Evolutionary conservation across 2,329 filamentous ascomycete genomes (phyloP).

Genomic region (Venturia carpophila): DNA sequence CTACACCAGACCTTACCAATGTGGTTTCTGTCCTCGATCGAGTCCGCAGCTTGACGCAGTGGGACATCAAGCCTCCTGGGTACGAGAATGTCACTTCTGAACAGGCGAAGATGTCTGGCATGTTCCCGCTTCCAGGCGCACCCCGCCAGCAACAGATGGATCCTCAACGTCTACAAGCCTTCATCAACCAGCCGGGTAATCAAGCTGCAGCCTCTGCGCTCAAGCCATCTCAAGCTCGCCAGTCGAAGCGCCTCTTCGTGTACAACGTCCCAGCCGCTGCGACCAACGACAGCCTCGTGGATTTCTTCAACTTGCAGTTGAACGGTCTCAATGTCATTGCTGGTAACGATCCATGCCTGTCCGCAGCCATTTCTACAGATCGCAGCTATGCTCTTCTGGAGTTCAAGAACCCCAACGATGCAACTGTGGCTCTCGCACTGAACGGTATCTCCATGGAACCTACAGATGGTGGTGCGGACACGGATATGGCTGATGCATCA

Average conservation of each 20-base stretch:
- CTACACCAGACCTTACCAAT: conserved; percentile 89
- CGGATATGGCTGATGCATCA: conserved; percentile 44
- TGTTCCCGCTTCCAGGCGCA: conserved; percentile 96
- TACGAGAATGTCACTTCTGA: conserved; percentile 98
- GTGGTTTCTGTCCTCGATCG: conserved; percentile 74
- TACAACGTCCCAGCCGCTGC: conserved; percentile 68
- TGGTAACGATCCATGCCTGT: conserved; percentile 73
- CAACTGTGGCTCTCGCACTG: conserved; percentile 82
- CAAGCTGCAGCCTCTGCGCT: conserved; percentile 66
- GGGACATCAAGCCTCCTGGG: conserved; percentile 97
- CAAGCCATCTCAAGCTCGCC: conserved; percentile 86
- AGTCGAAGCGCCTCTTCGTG: conserved; percentile 84
- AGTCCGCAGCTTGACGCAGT: conserved; percentile 90
- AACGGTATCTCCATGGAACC: conserved; percentile 86
- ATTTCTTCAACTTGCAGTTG: conserved; percentile 93
- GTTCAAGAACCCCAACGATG: conserved; percentile 79
- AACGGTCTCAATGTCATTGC: conserved; percentile 93
- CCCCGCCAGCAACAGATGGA: conserved; percentile 95
- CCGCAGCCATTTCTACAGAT: conserved; percentile 74
- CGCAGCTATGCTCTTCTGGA: conserved; percentile 77
- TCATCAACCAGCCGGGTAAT: conserved; percentile 82
- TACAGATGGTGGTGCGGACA: conserved; percentile 50
- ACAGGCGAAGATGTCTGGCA: conserved; percentile 94
- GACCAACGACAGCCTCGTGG: conserved; percentile 67
- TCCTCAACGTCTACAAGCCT: conserved; percentile 83